A percentile compares a stretch with the other conserved stretches of the same genome.
Conservation (phyloP, 495 filamentous ascomycete genomes). For the Hyaloscypha finlandica region DNA sequence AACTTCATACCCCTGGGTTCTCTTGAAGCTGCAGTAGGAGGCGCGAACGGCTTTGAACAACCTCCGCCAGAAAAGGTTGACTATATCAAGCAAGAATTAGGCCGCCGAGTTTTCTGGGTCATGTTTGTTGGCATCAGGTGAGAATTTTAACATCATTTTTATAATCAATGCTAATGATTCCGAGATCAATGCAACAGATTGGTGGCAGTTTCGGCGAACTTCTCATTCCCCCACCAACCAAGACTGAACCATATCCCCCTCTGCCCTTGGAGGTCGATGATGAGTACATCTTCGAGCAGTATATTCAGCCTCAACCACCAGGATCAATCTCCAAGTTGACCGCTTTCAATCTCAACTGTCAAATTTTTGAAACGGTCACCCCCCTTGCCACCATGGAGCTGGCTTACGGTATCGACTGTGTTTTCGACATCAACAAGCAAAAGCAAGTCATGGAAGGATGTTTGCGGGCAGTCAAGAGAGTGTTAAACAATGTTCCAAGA, state of each 20-base stretch:
- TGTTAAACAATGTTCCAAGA: slow-evolving; percentile 58
- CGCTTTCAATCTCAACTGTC: slow-evolving; percentile 77
- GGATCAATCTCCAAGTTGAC: slow-evolving; percentile 62
- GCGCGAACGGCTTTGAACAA: slow-evolving; percentile 1
- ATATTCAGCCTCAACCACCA: slow-evolving; percentile 64
- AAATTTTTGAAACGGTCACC: slow-evolving; percentile 71
- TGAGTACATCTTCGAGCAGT: slow-evolving; percentile 64
- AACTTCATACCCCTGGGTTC: slow-evolving; percentile 1
- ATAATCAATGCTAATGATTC: slow-evolving; percentile 9
- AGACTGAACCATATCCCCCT: slow-evolving; percentile 76
- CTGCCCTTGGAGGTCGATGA: slow-evolving; percentile 80
- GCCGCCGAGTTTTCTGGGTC: slow-evolving; percentile 77
- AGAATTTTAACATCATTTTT: slow-evolving; percentile 37
- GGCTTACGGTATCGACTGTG: slow-evolving; percentile 67
- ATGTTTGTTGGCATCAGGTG: slow-evolving; percentile 58
- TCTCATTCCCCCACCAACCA: slow-evolving; percentile 69
- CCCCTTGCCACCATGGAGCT: slow-evolving; percentile 68
- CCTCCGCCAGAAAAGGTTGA: slow-evolving; percentile 43
- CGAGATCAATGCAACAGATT: slow-evolving; percentile 66
- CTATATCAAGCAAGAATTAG: slow-evolving; percentile 75
- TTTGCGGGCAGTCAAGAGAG: slow-evolving; percentile 59
- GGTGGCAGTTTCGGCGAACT: slow-evolving; percentile 65
- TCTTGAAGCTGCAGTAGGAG: slow-evolving; percentile 16
- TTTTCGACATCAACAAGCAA: slow-evolving; percentile 75
- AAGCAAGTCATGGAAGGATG: slow-evolving; percentile 62